A percentile compares a stretch with the other conserved stretches of the same genome.
These are phyloP conservation scores for Neolentinus lepideus DNA, from an alignment of 1,284 basidiomycete genomes.

Conservation along the genomic window DNA sequence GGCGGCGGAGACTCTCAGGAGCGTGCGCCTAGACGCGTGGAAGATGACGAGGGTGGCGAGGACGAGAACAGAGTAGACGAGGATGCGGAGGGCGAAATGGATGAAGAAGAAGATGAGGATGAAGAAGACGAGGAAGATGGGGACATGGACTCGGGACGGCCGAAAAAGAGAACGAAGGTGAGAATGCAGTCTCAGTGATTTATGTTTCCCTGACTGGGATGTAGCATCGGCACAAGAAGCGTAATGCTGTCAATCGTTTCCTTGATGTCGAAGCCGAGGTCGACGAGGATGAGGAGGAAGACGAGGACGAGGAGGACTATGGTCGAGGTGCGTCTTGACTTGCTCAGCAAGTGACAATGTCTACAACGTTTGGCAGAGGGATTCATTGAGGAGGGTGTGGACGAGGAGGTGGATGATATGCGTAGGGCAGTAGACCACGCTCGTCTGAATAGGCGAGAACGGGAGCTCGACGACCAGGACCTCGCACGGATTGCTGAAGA, in stretches of 20 bases:
- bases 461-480: slow-evolving; percentile 78
- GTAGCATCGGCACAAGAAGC: slow-evolving; percentile 59
- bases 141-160: slow-evolving; percentile 25
- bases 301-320: slow-evolving; percentile 86
- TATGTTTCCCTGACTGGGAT: slow-evolving; percentile 5
- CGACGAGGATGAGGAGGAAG: slow-evolving; percentile 92
- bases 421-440: slow-evolving; percentile 67
- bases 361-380: slow-evolving; percentile 40
- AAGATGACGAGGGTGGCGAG: slow-evolving; percentile 26
- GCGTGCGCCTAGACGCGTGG: slow-evolving; percentile 27
- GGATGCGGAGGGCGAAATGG: slow-evolving; percentile 25
- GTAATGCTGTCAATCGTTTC: slow-evolving; percentile 66
- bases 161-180: slow-evolving; percentile 53
- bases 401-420: slow-evolving; percentile 62
- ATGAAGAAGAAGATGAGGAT: slow-evolving; percentile 33
- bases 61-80: slow-evolving; percentile 24
- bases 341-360: slow-evolving; percentile 8
- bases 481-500: slow-evolving; percentile 85
- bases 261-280: slow-evolving; percentile 94
- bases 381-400: slow-evolving; percentile 78
- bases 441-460: slow-evolving; percentile 68
- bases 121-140: slow-evolving; percentile 30
- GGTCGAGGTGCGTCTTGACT: slow-evolving; percentile 46
- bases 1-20: slow-evolving; percentile 20
- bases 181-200: slow-evolving; percentile 6